Conservation (phyloP, 148 eudicot species). For the Vaccinium darrowii region DNA sequence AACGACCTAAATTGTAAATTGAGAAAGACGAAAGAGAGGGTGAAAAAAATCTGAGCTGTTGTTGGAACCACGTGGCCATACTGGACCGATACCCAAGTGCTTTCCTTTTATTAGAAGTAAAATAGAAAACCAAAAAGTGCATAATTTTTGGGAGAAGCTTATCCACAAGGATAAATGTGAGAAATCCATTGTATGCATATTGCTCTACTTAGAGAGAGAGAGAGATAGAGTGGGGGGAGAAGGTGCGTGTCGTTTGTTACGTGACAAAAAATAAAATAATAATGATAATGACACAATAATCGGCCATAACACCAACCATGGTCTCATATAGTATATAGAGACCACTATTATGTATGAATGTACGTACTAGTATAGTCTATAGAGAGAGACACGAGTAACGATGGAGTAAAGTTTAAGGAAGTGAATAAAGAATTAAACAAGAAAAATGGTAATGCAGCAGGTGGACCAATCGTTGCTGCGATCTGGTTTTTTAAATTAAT, state of each 20-base stretch:
- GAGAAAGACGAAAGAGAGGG: no score
- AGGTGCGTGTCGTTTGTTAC: background rate
- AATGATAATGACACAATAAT: no score
- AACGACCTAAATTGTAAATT: accelerated
- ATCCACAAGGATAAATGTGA: background rate
- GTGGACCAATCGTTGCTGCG: background rate
- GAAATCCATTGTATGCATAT: background rate
- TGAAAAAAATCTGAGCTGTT: no score
- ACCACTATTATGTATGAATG: background rate
- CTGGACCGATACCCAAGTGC: no score
- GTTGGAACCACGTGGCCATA: no score
- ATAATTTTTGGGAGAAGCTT: background rate
- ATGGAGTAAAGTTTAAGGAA: background rate
- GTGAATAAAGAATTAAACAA: background rate
- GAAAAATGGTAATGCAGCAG: background rate
- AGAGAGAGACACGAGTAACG: background rate
- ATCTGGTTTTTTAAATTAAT: background rate
- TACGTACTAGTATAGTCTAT: background rate
- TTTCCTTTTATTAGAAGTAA: background rate
- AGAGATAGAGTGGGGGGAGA: background rate
- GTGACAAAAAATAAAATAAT: no score
- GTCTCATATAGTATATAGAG: no score
- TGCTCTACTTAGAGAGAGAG: no score
- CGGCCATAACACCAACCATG: no score
- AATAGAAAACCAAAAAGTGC: no score